Base-by-base conservation (phyloP, 2,329 filamentous ascomycete species). In the Metarhizium humberi region DNA sequence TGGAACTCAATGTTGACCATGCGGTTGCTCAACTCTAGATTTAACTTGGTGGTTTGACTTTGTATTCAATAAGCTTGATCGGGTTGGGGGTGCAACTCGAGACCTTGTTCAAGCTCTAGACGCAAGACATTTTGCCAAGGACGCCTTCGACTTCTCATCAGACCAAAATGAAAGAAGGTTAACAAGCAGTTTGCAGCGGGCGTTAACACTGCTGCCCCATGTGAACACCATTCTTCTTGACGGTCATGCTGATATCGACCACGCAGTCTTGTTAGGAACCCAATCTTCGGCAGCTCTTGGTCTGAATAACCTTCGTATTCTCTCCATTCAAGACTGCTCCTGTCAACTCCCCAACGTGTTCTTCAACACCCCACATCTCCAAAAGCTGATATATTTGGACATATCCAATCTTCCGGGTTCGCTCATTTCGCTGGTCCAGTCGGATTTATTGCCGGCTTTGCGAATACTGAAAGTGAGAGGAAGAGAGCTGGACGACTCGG, bases 401-500 rank as follows among this genome's bases (percentile, higher is more conserved):
- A 58, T 81, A 8, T 82, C 79, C 0, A 67, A 71, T 20, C 61
- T 76, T n/a, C 73, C 73, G 0, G 78, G 76, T 1, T 78, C 76
- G 0, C 61, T 78, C 11, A 65, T 62, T 46, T 61, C 67, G 16
- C 61, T 76, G 1, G 56, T 73, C 6, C 65, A 69, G 13, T 60
- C 64, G 0, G 65, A 66, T 1, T 51, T 74, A 3, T 64, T 82
- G 40, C 73, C 74, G 2, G 66, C 70, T 49, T 69, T 85, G 8
- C 75, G 77, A 3, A 68, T 84, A 3, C 64, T 85, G 30, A 84
- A 81, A 60, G 66, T 75, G 0, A 68, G 71, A 50, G 69, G 72
- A 2, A 71, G 77, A 25, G 73, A 78, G 56, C 60, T 84, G 25
- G 73, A 76, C 25, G 72, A 79, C 55, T 54, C 55, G 1, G 59